Conservation (phyloP, 768 basidiomycete species). For the Mycena leptocephala region DNA sequence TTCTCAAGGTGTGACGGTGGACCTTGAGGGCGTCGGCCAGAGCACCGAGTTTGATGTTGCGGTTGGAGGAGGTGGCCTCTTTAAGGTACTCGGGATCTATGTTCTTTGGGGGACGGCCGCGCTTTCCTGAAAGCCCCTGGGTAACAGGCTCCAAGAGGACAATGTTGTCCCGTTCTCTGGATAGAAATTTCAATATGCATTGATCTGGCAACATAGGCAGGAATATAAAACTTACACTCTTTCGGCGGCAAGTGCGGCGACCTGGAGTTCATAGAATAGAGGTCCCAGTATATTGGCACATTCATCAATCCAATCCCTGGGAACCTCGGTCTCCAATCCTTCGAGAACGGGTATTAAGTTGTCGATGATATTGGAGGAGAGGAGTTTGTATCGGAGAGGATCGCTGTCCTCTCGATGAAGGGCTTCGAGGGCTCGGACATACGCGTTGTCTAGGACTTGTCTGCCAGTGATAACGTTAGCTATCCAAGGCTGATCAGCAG, state of each 20-base stretch:
- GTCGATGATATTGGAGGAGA: slow-evolving; percentile 9
- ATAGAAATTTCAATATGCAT: neutral
- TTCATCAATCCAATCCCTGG: slow-evolving; percentile 31
- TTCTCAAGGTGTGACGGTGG: neutral
- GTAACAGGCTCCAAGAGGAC: neutral
- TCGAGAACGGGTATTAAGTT: slow-evolving; percentile 9
- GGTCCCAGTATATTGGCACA: neutral
- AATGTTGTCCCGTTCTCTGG: slow-evolving; percentile 1
- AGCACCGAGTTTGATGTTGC: slow-evolving; percentile 1
- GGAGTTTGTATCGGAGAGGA: neutral
- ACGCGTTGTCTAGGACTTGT: neutral
- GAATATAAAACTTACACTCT: neutral
- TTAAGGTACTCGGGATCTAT: neutral
- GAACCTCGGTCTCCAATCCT: neutral
- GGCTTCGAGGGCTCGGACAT: neutral
- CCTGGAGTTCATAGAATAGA: neutral
- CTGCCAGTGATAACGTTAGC: neutral
- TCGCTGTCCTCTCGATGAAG: slow-evolving; percentile 14
- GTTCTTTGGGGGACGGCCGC: neutral
- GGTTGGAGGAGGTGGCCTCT: slow-evolving; percentile 7
- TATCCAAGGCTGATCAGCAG: neutral
- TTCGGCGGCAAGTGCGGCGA: neutral
- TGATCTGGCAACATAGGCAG: neutral
- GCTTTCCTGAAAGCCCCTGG: neutral
- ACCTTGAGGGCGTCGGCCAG: neutral